Conservation (phyloP, 2,329 filamentous ascomycete genomes). For the Gnomoniopsis sp. region DNA sequence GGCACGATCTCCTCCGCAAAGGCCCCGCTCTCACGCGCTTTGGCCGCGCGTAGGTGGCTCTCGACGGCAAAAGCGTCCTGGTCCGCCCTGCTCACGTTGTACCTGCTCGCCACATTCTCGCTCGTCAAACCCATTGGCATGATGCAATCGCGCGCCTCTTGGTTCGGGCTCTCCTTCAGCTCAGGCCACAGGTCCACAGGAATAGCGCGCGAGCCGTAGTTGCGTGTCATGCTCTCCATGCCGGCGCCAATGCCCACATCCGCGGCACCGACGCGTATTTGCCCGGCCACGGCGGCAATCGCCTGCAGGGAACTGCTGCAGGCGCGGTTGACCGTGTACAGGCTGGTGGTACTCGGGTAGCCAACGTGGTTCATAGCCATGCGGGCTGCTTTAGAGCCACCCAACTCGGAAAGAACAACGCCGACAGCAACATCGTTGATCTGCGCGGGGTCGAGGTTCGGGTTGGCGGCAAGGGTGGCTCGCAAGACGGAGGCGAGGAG, state of each 20-base stretch:
- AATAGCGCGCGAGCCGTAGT: constrained; percentile 83
- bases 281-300: constrained; percentile 69
- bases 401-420: constrained; percentile 86
- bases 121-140: constrained; percentile 92
- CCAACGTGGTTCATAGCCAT: constrained; percentile 88
- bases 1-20: constrained; percentile 81
- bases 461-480: constrained; percentile 69
- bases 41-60: constrained; percentile 69
- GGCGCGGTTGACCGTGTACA: constrained; percentile 87
- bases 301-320: constrained; percentile 77
- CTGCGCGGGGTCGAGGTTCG: constrained; percentile 64
- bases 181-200: constrained; percentile 77
- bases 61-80: constrained; percentile 80
- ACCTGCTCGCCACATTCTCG: constrained; percentile 81
- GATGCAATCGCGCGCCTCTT: constrained; percentile 79
- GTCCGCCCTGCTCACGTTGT: constrained; percentile 68
- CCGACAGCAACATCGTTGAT: constrained; percentile 84
- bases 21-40: constrained; percentile 63
- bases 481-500: constrained; percentile 66
- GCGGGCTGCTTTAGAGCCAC: constrained; percentile 83
- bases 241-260: constrained; percentile 77
- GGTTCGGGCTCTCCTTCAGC: constrained; percentile 58
- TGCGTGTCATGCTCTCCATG: constrained; percentile 95
- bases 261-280: constrained; percentile 72
- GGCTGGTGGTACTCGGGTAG: constrained; percentile 66